Conservation (phyloP, 805 yeast genomes). For the Candida andamanensis region DNA sequence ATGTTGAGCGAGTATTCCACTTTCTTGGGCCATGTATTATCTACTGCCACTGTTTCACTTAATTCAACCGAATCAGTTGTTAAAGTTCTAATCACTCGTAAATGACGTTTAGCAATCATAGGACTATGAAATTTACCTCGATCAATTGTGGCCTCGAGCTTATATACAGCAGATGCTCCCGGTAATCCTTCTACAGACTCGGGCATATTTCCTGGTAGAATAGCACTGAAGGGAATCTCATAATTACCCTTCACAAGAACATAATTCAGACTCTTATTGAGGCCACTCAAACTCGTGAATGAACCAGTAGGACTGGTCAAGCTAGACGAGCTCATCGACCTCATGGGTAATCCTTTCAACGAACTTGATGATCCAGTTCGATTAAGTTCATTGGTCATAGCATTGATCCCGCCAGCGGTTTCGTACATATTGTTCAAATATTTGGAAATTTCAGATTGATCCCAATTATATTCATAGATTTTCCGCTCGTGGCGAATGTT, state of each 20-base stretch:
- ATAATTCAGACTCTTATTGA: conserved; percentile 21
- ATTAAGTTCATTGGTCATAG: conserved; percentile 17
- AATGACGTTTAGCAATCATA: conserved; percentile 59
- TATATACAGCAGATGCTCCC: conserved; percentile 68
- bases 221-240: conserved; percentile 82
- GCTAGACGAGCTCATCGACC: conserved; percentile 33
- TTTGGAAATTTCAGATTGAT: conserved; percentile 51
- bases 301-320: conserved; percentile 13
- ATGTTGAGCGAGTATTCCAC: conserved; percentile 84
- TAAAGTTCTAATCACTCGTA: conserved; percentile 80
- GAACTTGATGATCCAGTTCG: conserved; percentile 42
- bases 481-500: conserved; percentile 53
- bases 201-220: conserved; percentile 77
- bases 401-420: conserved; percentile 10
- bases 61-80: conserved; percentile 84
- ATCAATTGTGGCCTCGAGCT: conserved; percentile 74
- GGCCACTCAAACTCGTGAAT: conserved; percentile 10
- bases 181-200: conserved; percentile 91
- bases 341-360: conserved; percentile 31
- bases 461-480: conserved; percentile 78
- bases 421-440: conserved; percentile 29
- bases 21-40: conserved; percentile 92
- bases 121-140: conserved; percentile 71
- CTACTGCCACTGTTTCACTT: conserved; percentile 88
- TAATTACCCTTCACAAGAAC: conserved; percentile 70